These are phyloP conservation scores for Botrytis fabae DNA, from an alignment of 2,329 filamentous ascomycete species.

Conservation along the genomic window DNA sequence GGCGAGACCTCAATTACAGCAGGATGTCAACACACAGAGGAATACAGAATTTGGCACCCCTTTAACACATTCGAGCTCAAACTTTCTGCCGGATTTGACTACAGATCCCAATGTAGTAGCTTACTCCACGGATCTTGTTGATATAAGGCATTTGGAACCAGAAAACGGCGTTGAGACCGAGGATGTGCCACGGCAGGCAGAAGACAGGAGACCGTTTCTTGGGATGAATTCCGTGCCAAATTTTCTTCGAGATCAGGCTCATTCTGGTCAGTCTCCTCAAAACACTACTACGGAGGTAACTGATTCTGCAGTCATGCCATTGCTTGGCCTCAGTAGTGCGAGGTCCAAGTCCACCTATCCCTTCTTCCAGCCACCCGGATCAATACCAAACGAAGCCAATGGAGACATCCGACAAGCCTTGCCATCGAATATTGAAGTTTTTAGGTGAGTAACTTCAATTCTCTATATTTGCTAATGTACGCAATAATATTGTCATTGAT, in stretches of 20 bases:
- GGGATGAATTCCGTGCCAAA: neutral
- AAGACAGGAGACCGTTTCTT: neutral
- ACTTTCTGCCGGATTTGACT: neutral
- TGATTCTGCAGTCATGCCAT: neutral
- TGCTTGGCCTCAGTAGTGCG: neutral
- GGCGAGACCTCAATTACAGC: neutral
- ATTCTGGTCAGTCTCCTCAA: neutral
- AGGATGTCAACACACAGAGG: neutral
- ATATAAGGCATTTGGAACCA: neutral
- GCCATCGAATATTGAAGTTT: slow-evolving; percentile 8
- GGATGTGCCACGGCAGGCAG: neutral
- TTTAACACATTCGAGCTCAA: neutral
- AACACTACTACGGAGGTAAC: neutral
- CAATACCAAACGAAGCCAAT: neutral
- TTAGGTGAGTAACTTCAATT: neutral
- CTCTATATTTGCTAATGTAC: neutral
- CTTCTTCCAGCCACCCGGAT: neutral
- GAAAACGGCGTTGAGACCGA: neutral
- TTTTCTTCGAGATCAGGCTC: neutral
- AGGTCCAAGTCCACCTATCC: slow-evolving; percentile 3
- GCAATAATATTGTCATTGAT: neutral
- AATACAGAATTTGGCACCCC: neutral
- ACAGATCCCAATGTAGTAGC: neutral
- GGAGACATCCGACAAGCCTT: neutral
- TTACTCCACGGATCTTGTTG: neutral